Percentiles rank a stretch among this genome's conserved stretches.
Conservation (phyloP, 2,329 filamentous ascomycete genomes). For the Pseudogymnoascus sp. region DNA sequence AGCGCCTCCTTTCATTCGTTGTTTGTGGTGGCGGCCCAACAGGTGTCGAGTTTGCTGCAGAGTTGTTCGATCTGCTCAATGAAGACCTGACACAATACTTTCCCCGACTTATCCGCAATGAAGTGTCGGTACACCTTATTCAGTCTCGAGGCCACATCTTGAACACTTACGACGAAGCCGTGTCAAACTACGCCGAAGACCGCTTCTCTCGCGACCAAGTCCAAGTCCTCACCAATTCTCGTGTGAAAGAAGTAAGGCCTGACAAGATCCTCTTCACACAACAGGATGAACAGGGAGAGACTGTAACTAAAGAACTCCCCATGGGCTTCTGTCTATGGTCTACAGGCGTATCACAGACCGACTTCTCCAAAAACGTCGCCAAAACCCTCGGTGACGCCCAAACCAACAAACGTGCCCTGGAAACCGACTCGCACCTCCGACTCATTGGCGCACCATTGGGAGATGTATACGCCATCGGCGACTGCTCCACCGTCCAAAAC, state of each 20-base stretch:
- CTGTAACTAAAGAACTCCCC: constrained; percentile 85
- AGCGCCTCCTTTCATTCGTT: constrained; percentile 87
- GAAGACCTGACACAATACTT: constrained; percentile 83
- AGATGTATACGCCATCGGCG: constrained; percentile 93
- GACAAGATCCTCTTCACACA: constrained; percentile 90
- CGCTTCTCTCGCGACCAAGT: constrained; percentile 87
- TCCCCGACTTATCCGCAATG: constrained; percentile 84
- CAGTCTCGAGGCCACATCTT: constrained; percentile 91
- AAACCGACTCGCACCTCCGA: constrained; percentile 89
- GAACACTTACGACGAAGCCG: constrained; percentile 94
- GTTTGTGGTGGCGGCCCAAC: constrained; percentile 91
- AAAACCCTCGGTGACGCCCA: constrained; percentile 69
- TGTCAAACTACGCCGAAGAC: constrained; percentile 87
- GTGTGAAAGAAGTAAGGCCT: constrained; percentile 78
- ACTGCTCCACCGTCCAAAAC: constrained; percentile 95
- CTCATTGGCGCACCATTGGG: constrained; percentile 82
- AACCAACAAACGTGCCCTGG: constrained; percentile 83
- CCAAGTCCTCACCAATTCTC: constrained; percentile 83
- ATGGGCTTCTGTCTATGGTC: constrained; percentile 98
- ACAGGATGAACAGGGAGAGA: constrained; percentile 62
- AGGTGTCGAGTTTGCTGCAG: constrained; percentile 94
- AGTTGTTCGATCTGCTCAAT: constrained; percentile 92
- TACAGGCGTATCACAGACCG: constrained; percentile 83
- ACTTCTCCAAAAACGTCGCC: constrained; percentile 70
- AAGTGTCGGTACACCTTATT: constrained; percentile 95